phyloP scores from a whole-genome alignment of 768 basidiomycete species.

The Dentipellis fragilis region DNA sequence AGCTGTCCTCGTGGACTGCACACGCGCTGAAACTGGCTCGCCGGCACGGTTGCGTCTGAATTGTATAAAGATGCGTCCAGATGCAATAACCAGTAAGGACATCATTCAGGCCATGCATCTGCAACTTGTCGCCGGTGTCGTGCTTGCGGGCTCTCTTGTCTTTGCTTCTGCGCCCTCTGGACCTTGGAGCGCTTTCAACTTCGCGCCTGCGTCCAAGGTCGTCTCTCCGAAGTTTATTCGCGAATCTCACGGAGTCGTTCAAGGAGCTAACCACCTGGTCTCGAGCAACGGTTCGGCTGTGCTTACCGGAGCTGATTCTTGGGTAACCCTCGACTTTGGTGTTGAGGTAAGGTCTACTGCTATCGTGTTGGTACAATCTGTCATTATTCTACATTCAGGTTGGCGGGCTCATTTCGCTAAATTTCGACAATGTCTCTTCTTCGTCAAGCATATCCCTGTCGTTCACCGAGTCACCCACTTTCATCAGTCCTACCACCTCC shows the following conservation, averaged over 20 bases:
- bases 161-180: neutral
- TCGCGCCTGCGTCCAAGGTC: neutral
- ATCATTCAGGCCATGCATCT: too few species aligned
- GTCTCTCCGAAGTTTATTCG: neutral
- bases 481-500: slow-evolving; percentile 41
- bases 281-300: neutral
- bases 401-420: slow-evolving; percentile 42
- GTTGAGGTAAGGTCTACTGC: neutral
- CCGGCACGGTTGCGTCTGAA: too few species aligned
- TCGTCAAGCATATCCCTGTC: slow-evolving; percentile 35
- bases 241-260: neutral
- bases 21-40: too few species aligned
- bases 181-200: neutral
- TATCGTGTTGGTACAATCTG: neutral
- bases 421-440: slow-evolving; percentile 25
- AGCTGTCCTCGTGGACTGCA: too few species aligned
- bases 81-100: too few species aligned
- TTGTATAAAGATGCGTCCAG: too few species aligned
- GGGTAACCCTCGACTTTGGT: neutral
- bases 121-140: too few species aligned
- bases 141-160: neutral
- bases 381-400: slow-evolving; percentile 24
- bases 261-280: neutral
- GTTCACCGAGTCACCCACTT: slow-evolving; percentile 47
- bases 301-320: neutral